Conservation (phyloP, 345 rosid genomes). For the Viola odorata region DNA sequence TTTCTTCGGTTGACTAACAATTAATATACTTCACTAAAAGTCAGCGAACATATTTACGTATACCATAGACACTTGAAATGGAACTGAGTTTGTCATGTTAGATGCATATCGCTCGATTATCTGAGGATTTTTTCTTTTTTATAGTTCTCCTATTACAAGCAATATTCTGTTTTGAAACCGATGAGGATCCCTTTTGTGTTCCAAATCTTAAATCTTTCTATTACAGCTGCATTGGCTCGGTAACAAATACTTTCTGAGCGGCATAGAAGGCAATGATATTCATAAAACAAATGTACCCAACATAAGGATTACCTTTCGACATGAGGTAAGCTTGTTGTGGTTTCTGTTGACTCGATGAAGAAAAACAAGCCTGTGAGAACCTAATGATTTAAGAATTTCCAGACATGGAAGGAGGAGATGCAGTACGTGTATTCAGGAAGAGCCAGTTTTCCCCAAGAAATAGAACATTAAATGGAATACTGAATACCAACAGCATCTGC, state of each 20-base stretch:
- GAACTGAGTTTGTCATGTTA: too few relatives aligned
- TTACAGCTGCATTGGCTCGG: conserved; percentile 50
- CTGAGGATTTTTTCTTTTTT: not conserved
- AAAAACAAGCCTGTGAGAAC: not conserved
- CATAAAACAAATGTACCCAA: conserved; percentile 45
- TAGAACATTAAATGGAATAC: conserved; percentile 21
- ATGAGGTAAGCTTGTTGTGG: conserved; percentile 23
- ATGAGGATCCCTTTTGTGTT: not conserved
- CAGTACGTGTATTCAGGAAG: conserved; percentile 35
- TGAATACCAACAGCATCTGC: too few relatives aligned
- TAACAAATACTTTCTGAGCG: conserved; percentile 30
- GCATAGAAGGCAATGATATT: conserved; percentile 46
- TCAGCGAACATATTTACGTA: too few relatives aligned
- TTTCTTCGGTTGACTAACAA: too few relatives aligned
- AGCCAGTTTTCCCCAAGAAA: conserved; percentile 29
- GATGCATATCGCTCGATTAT: not conserved
- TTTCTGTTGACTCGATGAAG: not conserved
- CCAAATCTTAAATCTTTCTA: not conserved
- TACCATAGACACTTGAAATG: too few relatives aligned
- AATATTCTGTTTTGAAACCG: not conserved
- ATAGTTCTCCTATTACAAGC: not conserved
- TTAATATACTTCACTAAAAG: too few relatives aligned
- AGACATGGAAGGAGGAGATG: conserved; percentile 63
- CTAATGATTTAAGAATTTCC: conserved; percentile 13
- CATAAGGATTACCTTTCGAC: conserved; percentile 36